These are phyloP conservation scores for Auriscalpium microsporum DNA, from an alignment of 768 basidiomycete species.

Conservation along the genomic window DNA sequence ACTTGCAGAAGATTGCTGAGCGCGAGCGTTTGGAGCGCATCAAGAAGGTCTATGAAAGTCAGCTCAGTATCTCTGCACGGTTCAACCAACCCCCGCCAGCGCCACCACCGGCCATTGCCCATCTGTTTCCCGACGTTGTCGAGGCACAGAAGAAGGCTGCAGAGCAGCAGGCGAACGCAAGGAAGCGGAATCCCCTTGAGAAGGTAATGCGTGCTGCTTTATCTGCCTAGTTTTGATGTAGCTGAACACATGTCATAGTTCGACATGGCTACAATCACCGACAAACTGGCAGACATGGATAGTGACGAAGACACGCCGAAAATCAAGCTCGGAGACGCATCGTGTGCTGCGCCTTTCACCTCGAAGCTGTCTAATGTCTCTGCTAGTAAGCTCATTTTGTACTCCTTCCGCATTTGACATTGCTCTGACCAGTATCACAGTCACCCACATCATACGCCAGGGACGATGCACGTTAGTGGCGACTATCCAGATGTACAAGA, in stretches of 20 bases:
- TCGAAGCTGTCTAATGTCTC: conserved; percentile 97
- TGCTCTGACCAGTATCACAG: conserved; percentile 28
- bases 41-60: conserved; percentile 97
- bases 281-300: conserved; percentile 86
- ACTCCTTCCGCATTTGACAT: not conserved
- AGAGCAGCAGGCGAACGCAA: conserved; percentile 51
- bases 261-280: conserved; percentile 69
- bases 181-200: conserved; percentile 83
- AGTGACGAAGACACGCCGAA: conserved; percentile 92
- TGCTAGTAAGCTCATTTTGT: conserved; percentile 48
- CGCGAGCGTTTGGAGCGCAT: conserved; percentile 82
- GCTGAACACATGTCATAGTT: conserved; percentile 40
- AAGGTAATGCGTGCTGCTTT: conserved; percentile 44
- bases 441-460: conserved; percentile 95
- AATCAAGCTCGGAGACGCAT: conserved; percentile 99
- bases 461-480: conserved; percentile 98
- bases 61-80: conserved; percentile 79
- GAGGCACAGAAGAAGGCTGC: conserved; percentile 79
- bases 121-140: conserved; percentile 84
- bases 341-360: conserved; percentile 97
- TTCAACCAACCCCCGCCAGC: conserved; percentile 94
- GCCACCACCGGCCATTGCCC: conserved; percentile 81
- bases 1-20: conserved; percentile 89
- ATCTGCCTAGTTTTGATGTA: not conserved
- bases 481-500: conserved; percentile 99